Evolutionary conservation across 805 yeast species (phyloP), one percentile per base, ranked within the genome.

Genomic region (Myxozyma neglecta): DNA sequence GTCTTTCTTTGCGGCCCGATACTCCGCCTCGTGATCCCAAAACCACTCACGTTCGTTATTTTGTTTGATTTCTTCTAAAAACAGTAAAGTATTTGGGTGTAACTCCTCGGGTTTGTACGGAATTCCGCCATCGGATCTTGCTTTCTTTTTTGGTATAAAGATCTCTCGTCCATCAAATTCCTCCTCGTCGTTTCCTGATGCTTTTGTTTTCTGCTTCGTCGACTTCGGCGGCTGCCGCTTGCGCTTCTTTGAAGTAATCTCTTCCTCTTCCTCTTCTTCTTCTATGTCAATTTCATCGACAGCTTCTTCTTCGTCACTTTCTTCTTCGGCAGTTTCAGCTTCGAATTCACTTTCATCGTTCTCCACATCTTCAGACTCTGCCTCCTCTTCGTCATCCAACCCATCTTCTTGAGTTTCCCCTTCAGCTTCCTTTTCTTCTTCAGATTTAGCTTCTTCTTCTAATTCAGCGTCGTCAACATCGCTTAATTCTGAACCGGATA

Each of bases 1-100:
- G 39, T 68, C 68, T 34, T 56, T 50, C 59, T 63, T 64, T 13
- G 70, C 68, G 9, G 45, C 50, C 10, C 66, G 56, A 46, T 68
- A 68, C 11, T 68, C 67, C 2, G 56, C 52, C 42, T 68, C 70
- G 44, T 68, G 60, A 42, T 57, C 61, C 67, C 67, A 59, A 46
- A 68, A 68, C 71, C 71, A 68, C 1, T 64, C 69, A 29, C 71
- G 63, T 18, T 67, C 68, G 39, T 68, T 68, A 40, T 68, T 67
- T 5, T 50, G 18, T 51, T 40, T 53, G 16, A 66, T 55, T 11
- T 64, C 69, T n/a, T 37, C 39, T 16, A 67, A 14, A 55, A 50
- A 67, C 20, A 35, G 14, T 6, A 67, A 29, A 10, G 69, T 67
- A 32, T 67, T 62, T 3, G 69, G 69, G 48, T 67, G 69, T 8